phyloP scores from a whole-genome alignment of 495 filamentous ascomycete genomes.

The Aspergillus nidulans region DNA sequence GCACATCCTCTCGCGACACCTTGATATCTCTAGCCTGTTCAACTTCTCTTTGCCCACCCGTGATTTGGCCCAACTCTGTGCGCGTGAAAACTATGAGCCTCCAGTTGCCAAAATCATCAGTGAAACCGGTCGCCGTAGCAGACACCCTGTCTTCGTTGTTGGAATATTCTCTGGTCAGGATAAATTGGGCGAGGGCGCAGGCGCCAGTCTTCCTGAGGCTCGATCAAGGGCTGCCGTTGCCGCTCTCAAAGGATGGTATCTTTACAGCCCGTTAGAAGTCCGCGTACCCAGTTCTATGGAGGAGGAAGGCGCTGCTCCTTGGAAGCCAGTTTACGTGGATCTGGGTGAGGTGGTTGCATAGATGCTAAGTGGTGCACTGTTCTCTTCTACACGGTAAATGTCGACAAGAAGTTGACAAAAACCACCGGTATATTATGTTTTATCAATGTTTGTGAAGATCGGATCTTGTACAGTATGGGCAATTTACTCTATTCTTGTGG shows the following conservation, averaged over 20 bases:
- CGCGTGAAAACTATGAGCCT: constrained; percentile 79
- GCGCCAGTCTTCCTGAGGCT: constrained; percentile 68
- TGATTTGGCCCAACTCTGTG: constrained; percentile 75
- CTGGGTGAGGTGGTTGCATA: constrained; percentile 82
- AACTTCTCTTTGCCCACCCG: constrained; percentile 75
- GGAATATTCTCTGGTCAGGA: constrained; percentile 87
- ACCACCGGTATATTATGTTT: constrained; percentile 14
- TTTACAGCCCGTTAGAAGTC: constrained; percentile 75
- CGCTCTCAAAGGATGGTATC: constrained; percentile 89
- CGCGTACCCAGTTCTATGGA: constrained; percentile 80
- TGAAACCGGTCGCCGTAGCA: constrained; percentile 79
- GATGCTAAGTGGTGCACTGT: constrained; percentile 15
- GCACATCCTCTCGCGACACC: constrained; percentile 75
- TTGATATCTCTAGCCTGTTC: constrained; percentile 74
- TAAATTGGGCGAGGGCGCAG: constrained; percentile 82
- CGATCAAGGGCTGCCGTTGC: constrained; percentile 73
- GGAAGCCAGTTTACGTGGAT: constrained; percentile 84
- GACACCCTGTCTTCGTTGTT: constrained; percentile 88
- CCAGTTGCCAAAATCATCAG: constrained; percentile 81
- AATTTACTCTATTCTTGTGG: constrained; percentile 38
- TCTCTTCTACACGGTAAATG: background rate
- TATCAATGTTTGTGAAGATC: constrained; percentile 29
- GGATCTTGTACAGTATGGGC: constrained; percentile 45
- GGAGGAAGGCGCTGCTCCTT: constrained; percentile 55
- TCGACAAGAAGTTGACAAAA: constrained; percentile 2